These are phyloP conservation scores for Fusarium sororula DNA, from an alignment of 2,329 filamentous ascomycete species.

Conservation along the genomic window DNA sequence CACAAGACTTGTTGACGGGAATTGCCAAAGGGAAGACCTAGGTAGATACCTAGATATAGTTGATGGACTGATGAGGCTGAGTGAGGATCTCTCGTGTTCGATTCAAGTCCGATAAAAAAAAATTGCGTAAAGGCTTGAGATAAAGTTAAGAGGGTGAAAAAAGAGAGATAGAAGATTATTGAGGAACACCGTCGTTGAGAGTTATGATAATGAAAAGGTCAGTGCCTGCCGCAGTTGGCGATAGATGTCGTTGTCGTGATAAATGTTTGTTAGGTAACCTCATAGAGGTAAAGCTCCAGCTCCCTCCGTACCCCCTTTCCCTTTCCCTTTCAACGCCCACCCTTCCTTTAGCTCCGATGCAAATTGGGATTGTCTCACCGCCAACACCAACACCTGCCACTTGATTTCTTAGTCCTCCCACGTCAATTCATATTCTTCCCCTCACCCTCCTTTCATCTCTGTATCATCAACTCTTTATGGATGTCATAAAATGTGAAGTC, in stretches of 20 bases:
- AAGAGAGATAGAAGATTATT: not conserved
- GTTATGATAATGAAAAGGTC: not conserved
- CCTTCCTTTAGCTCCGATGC: constrained; percentile 5
- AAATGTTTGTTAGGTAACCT: not conserved
- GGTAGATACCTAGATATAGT: not conserved
- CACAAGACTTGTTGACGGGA: not conserved
- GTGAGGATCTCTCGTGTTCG: not conserved
- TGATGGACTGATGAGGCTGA: not conserved
- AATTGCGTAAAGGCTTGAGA: not conserved
- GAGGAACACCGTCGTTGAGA: not conserved
- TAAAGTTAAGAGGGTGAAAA: not conserved
- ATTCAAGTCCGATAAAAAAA: not conserved
- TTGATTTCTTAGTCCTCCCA: not conserved
- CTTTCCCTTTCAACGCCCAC: not conserved
- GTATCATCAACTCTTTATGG: not conserved
- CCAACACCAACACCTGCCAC: constrained; percentile 23
- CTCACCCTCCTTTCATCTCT: not conserved
- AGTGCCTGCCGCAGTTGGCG: not conserved
- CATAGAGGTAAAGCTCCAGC: not conserved
- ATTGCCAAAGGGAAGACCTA: constrained; percentile 10
- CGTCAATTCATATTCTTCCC: not conserved
- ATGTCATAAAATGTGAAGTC: not conserved
- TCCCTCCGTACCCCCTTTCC: not conserved
- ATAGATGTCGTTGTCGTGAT: constrained; percentile 19
- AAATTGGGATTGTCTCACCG: constrained; percentile 25